A percentile compares a stretch with the other conserved stretches of the same genome.
phyloP scores from a whole-genome alignment of 768 basidiomycete genomes.

The Suillus americanus region DNA sequence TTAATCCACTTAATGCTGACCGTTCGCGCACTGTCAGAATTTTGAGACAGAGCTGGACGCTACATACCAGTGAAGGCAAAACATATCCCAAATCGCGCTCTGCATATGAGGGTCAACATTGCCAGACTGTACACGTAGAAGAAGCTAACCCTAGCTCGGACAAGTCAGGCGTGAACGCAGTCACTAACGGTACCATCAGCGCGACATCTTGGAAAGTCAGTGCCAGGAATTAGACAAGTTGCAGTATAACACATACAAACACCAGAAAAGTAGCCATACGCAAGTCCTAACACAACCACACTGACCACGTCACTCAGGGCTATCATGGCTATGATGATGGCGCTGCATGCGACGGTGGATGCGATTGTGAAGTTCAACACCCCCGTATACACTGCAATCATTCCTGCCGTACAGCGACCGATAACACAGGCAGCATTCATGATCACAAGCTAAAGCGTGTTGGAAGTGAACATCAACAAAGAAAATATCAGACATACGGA shows the following conservation, averaged over 20 bases:
- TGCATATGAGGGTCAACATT: slow-evolving; percentile 6
- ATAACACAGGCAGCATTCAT: slow-evolving; percentile 50
- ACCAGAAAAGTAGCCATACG: slow-evolving; percentile 53
- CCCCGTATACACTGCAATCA: slow-evolving; percentile 40
- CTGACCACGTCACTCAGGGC: slow-evolving; percentile 38
- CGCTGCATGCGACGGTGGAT: slow-evolving; percentile 31
- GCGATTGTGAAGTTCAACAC: slow-evolving; percentile 43
- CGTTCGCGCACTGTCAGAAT: neutral
- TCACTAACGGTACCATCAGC: slow-evolving; percentile 44
- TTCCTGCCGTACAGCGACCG: slow-evolving; percentile 45
- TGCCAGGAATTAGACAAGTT: neutral
- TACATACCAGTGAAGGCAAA: slow-evolving; percentile 43
- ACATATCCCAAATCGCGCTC: slow-evolving; percentile 46
- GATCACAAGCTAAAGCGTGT: slow-evolving; percentile 43
- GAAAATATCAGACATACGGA: slow-evolving; percentile 33
- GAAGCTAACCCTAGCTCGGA: slow-evolving; percentile 48
- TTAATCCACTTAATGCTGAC: slow-evolving; percentile 23
- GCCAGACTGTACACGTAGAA: neutral
- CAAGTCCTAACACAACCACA: slow-evolving; percentile 40
- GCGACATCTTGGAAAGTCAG: slow-evolving; percentile 31
- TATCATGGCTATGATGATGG: slow-evolving; percentile 46
- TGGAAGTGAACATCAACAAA: neutral
- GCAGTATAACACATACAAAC: slow-evolving; percentile 29
- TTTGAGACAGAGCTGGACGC: neutral
- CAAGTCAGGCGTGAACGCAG: slow-evolving; percentile 41